Conservation (phyloP, 2,329 filamentous ascomycete species). For the Juglanconis sp. region DNA sequence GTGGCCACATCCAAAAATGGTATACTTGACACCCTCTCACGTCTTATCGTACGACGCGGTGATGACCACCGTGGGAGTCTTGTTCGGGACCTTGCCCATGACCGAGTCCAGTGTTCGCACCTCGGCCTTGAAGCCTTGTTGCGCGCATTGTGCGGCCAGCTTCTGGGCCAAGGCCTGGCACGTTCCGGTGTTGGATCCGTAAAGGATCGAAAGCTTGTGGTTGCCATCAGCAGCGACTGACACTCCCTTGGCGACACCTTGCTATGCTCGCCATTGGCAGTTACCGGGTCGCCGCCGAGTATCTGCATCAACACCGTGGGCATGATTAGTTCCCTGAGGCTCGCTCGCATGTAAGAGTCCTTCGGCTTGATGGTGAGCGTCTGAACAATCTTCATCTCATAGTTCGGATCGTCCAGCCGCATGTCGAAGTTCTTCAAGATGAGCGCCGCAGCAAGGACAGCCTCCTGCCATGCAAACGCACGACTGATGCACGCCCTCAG, state of each 20-base stretch:
- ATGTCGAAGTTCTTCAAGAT: slow-evolving; percentile 70
- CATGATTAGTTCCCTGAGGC: slow-evolving; percentile 43
- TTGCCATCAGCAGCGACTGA: background rate
- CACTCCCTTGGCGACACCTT: background rate
- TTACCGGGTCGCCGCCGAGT: background rate
- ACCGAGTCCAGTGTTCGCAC: slow-evolving; percentile 59
- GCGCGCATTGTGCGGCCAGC: slow-evolving; percentile 55
- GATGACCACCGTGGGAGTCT: slow-evolving; percentile 63
- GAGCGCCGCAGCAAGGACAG: slow-evolving; percentile 45
- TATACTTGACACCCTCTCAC: slow-evolving; percentile 57
- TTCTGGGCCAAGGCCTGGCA: slow-evolving; percentile 67
- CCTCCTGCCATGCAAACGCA: slow-evolving; percentile 53
- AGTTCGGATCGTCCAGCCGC: slow-evolving; percentile 56
- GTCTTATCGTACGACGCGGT: slow-evolving; percentile 68
- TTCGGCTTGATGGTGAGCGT: slow-evolving; percentile 60
- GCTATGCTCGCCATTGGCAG: background rate
- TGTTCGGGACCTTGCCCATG: slow-evolving; percentile 55
- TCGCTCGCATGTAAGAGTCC: slow-evolving; percentile 57
- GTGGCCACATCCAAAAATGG: slow-evolving; percentile 67
- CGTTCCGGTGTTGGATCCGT: slow-evolving; percentile 73
- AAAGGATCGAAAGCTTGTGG: slow-evolving; percentile 57
- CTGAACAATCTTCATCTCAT: slow-evolving; percentile 51
- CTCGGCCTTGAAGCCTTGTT: slow-evolving; percentile 57
- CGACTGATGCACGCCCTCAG: slow-evolving; percentile 49
- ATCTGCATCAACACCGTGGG: background rate